Conservation (phyloP, 148 eudicot genomes). For the Persicaria maculosa region DNA sequence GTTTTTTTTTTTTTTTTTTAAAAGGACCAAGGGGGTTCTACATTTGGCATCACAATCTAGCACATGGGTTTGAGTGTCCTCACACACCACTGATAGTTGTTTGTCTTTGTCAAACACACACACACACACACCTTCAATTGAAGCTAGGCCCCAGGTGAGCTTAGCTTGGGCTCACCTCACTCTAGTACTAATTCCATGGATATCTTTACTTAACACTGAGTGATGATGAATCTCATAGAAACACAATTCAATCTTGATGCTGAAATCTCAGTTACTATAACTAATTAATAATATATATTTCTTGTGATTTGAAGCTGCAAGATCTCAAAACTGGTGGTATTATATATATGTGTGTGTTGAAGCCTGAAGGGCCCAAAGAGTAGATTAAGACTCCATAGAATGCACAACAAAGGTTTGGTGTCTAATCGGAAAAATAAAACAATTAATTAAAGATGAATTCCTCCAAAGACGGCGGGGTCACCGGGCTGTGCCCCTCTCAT, state of each 20-base stretch:
- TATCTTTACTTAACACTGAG: no score
- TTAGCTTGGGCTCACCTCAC: no score
- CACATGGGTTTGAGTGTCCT: not conserved
- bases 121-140: no score
- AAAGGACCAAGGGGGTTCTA: not conserved
- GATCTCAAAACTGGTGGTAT: no score
- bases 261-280: no score
- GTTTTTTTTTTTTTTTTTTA: not conserved
- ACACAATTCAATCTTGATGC: no score
- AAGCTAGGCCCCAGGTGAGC: not conserved
- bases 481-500: not conserved
- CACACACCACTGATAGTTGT: not conserved
- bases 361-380: not conserved
- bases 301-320: no score
- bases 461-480: constrained; percentile 13
- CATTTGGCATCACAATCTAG: not conserved
- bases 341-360: not conserved
- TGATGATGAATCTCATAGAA: no score
- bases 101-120: not conserved
- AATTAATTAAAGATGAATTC: not conserved
- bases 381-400: not conserved
- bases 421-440: not conserved
- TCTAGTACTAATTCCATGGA: no score
- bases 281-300: no score
- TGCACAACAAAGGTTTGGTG: constrained; percentile 6